Base-by-base conservation (phyloP, 2,329 filamentous ascomycete species). In the Chrysoporthe austroafricana region DNA sequence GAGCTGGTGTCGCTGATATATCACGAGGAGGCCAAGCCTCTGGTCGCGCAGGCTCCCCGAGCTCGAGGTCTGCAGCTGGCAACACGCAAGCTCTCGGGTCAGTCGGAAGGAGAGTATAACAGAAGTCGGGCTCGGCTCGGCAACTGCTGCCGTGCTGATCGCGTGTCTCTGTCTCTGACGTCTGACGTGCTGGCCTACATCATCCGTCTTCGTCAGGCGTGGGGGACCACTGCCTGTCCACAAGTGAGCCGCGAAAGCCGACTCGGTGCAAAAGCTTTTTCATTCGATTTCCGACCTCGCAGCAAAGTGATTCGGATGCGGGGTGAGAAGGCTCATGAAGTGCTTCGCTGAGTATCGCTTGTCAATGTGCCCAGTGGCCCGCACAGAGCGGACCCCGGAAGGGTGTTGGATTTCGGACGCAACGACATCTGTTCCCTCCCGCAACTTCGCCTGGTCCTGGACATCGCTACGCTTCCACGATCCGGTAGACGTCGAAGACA, bases 71-170 rank as follows among this genome's bases (percentile, higher is more conserved):
- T n/a, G 54, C 32, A 36, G 54, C 32, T 39, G 32, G 34, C 34
- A 34, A 57, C 34, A 39, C 54, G 54, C 54, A 57, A 57, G 32
- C 34, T 11, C n/a, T 34, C 54, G 54, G 54, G 54, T 36, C 14
- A 57, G 34, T 39, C 34, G 54, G 32, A n/a, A 18, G 54, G 18
- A 26, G 16, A 21, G n/a, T 57, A 39, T 39, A 39, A 57, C 14
- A 18, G 34, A 14, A 1, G 1, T 48, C 13, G 11, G 34, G 43
- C 39, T 56, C 48, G 64, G 42, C 21, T 46, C 64, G 58, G 64
- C 48, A 21, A 39, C 58, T 62, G 58, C 32, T 62, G 57, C 48
- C 58, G 64, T 66, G 26, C 46, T 57, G 54, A 36, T 57, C 32
- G 54, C 18, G 14, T 4, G 48, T 54, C 6, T 32, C 26, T 34